Evolutionary conservation across 192 early-diverging fungal species (phyloP), one percentile per base, ranked within the genome.

Genomic region (Coemansia sp.): DNA sequence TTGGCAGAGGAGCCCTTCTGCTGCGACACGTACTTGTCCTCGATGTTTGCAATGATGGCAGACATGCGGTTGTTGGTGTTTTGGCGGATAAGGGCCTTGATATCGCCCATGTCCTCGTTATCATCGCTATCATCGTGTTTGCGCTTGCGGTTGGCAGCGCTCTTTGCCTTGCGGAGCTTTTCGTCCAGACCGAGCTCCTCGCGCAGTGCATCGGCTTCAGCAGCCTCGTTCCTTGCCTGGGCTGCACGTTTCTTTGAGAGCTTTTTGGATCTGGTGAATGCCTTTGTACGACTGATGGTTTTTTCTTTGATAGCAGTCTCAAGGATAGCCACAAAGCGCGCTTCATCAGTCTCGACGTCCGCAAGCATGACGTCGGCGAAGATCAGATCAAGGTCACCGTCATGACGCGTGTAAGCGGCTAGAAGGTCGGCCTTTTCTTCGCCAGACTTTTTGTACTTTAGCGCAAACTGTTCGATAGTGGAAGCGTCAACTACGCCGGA

Each of bases 401-500:
- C 79, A 56, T 75, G 79, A 19, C 81, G 62, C 6, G 71, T 79
- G 69, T 92, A 94, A 0, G 85, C 83, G 20, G 80, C 67, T 9
- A 92, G 42, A 6, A 96, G 72, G 72, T 94, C 92, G 20, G 64
- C 47, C 17, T 70, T 75, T 65, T 96, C 91, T 64, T 94, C 89
- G 14, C 84, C 84, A 6, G 94, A 93, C 1, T 83, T 82, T 72
- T 86, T 84, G 79, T 96, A 96, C 23, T 76, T 79, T 34, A 75
- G 72, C 4, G 82, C 70, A 76, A 90, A 92, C 64, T 88, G 85
- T 23, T 84, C 87, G 62, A 94, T 92, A 7, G 86, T 87, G n/a
- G 85, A 69, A 10, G 86, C 84, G 37, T 79, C 87, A 6, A 94
- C 89, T 8, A 88, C 65, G 22, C 88, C 90, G 2, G 70, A 62